Evolutionary conservation across 129 eudicot species (phyloP), one percentile per base, ranked within the genome.

Genomic region (Mikania micrantha): DNA sequence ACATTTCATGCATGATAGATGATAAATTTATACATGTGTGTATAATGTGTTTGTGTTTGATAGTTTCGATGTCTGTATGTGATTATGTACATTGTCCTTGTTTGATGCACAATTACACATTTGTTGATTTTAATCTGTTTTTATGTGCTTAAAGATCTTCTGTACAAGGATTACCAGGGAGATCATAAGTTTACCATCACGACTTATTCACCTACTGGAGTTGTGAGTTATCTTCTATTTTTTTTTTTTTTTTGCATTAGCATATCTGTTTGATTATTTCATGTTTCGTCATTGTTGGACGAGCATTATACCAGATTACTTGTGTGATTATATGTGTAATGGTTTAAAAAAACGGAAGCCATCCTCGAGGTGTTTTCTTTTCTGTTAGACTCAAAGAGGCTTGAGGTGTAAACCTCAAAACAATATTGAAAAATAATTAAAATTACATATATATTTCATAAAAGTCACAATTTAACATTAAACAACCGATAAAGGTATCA

Each of bases 111-210:
- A 62, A 70, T 56, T 68, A 58, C 5, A 1, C 28, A 62, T 74
- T 56, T 68, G 5, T n/a, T 65, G 34, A 59, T 67, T 59, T 58
- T 15, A 3, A 29, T 36, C 38, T 28, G 4, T 21, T 28, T 38
- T 52, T 52, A 17, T 48, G 38, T 9, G 38, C 1, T 44, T 79
- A 58, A 71, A 90, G 95, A 90, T 84, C 95, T 90, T 75, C 56
- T 90, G 61, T 82, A 90, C 79, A 79, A 39, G 82, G 97, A 90
- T 69, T 90, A 79, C 64, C 97, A 86, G 73, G 80, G 71, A 32
- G 97, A 90, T 81, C 97, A 90, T 71, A 90, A 90, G 81, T 82
- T 90, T 82, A 79, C 88, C 35, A 13, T 90, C 84, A 90, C 97
- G 4, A 90, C 97, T 78, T 84, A 79, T 85, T 83, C 97, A 25